These are phyloP conservation scores for Creolimax fragrantissima DNA, from an alignment of 78 protist genomes.

Conservation along the genomic window DNA sequence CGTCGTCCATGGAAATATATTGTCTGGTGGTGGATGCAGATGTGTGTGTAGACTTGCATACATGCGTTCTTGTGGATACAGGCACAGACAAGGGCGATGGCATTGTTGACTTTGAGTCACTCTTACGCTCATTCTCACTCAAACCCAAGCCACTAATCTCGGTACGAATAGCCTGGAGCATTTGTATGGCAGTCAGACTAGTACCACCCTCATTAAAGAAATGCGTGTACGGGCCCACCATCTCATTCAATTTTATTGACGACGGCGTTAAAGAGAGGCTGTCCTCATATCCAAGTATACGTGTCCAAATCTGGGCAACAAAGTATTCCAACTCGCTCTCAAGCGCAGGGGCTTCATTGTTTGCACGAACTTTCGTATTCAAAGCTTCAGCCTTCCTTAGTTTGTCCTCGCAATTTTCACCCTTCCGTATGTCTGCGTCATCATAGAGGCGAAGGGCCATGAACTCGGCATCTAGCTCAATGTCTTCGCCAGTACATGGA, in stretches of 20 bases:
- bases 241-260: background rate
- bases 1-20: background rate
- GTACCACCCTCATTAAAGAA: background rate
- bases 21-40: background rate
- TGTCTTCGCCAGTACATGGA: no score
- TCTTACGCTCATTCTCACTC: no score
- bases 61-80: no score
- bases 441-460: no score
- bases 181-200: background rate
- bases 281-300: background rate
- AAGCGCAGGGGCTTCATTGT: no score
- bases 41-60: background rate
- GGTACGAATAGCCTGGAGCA: background rate
- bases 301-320: background rate
- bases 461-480: no score
- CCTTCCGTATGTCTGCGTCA: no score
- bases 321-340: background rate
- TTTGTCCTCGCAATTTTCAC: no score
- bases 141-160: background rate
- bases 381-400: no score
- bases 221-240: background rate
- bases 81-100: no score
- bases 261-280: background rate
- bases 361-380: no score
- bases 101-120: no score